Evolutionary conservation across 2,329 filamentous ascomycete genomes (phyloP).

Genomic region (Talaromyces pinophilus): DNA sequence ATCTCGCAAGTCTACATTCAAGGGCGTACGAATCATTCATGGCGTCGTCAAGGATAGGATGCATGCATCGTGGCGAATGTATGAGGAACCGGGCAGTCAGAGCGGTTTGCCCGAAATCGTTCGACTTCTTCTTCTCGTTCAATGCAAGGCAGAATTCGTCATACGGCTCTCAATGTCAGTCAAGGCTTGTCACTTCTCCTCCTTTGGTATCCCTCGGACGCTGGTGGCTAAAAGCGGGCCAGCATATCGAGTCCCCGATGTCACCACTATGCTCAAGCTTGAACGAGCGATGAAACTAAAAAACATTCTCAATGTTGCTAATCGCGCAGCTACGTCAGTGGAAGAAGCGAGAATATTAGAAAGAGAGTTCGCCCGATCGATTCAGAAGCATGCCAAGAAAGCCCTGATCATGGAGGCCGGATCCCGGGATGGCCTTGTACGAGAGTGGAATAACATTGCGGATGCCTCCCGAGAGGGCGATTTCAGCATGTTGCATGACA

Average conservation of each 20-base stretch:
- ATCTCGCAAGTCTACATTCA: slow-evolving; percentile 19
- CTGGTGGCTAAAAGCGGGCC: neutral
- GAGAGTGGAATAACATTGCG: slow-evolving; percentile 10
- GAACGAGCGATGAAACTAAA: slow-evolving; percentile 13
- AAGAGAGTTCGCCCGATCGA: neutral
- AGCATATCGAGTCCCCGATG: slow-evolving; percentile 6
- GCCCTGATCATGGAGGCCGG: slow-evolving; percentile 13
- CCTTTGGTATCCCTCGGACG: slow-evolving; percentile 13
- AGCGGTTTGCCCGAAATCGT: slow-evolving; percentile 20
- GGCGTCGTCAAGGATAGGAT: slow-evolving; percentile 17
- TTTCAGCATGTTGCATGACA: slow-evolving; percentile 15
- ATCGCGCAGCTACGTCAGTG: neutral
- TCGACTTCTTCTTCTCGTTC: slow-evolving; percentile 4
- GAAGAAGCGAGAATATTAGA: slow-evolving; percentile 6
- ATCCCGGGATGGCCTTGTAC: neutral
- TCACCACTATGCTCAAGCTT: slow-evolving; percentile 2
- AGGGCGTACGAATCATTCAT: slow-evolving; percentile 16
- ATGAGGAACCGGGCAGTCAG: slow-evolving; percentile 15
- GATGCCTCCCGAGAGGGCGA: slow-evolving; percentile 12
- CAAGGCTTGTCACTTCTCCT: neutral
- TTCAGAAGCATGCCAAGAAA: slow-evolving; percentile 13
- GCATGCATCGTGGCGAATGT: slow-evolving; percentile 19
- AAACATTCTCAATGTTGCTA: slow-evolving; percentile 4
- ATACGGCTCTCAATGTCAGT: slow-evolving; percentile 6
- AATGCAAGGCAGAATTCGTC: slow-evolving; percentile 8